Evolutionary conservation across 441 rosid species (phyloP).

Genomic region (Dalechampia spathulata): DNA sequence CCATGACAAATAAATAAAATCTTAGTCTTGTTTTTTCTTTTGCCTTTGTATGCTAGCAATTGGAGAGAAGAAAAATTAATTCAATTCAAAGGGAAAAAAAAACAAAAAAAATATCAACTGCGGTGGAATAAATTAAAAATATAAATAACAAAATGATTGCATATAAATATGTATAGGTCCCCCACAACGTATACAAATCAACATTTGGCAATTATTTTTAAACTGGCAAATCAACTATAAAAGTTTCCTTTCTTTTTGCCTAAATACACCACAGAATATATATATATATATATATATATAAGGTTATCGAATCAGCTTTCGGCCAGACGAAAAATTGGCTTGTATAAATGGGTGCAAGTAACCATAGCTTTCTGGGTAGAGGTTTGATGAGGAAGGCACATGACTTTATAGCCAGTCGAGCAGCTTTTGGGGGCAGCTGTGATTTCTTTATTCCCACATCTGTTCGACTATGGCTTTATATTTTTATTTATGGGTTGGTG

Average conservation of each 20-base stretch:
- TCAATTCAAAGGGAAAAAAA: no score
- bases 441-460: conserved; percentile 22
- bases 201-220: no score
- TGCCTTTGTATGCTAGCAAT: conserved; percentile 4
- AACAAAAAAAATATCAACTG: no score
- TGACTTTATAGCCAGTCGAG: conserved; percentile 6
- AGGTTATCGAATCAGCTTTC: conserved; percentile 18
- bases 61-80: background rate
- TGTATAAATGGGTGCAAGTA: background rate
- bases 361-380: conserved; percentile 7
- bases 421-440: conserved; percentile 5
- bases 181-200: no score
- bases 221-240: no score
- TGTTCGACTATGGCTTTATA: background rate
- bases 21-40: conserved; percentile 17
- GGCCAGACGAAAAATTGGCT: background rate
- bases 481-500: background rate
- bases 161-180: no score
- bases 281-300: background rate
- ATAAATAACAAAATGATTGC: no score
- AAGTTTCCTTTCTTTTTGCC: background rate
- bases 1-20: conserved; percentile 10
- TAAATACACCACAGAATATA: background rate
- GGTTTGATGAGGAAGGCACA: conserved; percentile 6
- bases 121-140: no score